Conservation (phyloP, 441 rosid species). For the Flueggea neowawraea region DNA sequence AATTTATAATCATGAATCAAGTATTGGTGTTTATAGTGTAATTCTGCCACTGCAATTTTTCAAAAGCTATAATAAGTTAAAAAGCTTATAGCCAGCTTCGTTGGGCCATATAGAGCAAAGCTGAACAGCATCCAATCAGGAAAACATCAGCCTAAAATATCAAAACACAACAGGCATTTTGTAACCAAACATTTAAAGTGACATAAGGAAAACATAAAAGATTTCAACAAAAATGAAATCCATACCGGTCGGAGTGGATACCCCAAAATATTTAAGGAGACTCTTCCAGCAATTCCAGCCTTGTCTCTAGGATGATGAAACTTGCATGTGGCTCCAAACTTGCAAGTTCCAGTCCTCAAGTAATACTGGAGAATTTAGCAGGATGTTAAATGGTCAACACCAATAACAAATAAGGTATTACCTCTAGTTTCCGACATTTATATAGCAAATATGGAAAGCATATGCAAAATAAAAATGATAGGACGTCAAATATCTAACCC, state of each 20-base stretch:
- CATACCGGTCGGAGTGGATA: conserved; percentile 93
- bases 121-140: not conserved
- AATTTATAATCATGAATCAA: no score
- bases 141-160: conserved; percentile 1
- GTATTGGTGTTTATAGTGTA: no score
- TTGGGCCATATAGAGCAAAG: not conserved
- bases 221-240: conserved; percentile 10
- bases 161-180: not conserved
- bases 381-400: not conserved
- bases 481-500: no score
- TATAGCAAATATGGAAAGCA: no score
- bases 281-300: conserved; percentile 95
- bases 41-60: not conserved
- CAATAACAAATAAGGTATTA: not conserved
- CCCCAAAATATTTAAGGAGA: conserved; percentile 86
- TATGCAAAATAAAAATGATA: no score
- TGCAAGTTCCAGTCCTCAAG: conserved; percentile 98
- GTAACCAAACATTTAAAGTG: not conserved
- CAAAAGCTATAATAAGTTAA: not conserved
- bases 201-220: no score
- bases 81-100: not conserved
- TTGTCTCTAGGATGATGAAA: conserved; percentile 98
- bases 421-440: no score
- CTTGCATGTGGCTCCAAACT: conserved; percentile 99
- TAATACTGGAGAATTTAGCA: conserved; percentile 54